Conservation (phyloP, 2,329 filamentous ascomycete species). For the Cordyceps militaris region DNA sequence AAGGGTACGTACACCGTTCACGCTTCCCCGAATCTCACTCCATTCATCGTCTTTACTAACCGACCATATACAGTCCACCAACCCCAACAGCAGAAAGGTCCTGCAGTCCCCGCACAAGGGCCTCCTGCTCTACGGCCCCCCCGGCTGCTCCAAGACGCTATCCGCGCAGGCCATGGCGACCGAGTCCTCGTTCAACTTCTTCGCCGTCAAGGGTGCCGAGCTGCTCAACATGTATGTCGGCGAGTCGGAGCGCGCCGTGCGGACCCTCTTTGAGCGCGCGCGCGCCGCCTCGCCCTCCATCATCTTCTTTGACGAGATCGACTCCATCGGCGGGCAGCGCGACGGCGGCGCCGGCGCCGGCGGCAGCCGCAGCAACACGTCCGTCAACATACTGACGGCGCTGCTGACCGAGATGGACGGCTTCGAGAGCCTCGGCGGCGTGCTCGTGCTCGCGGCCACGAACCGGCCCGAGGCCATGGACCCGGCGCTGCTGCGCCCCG, state of each 20-base stretch:
- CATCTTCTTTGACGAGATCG: slow-evolving; percentile 96
- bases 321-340: slow-evolving; percentile 63
- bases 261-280: slow-evolving; percentile 80
- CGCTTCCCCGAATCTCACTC: background rate
- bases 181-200: slow-evolving; percentile 86
- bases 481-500: slow-evolving; percentile 75
- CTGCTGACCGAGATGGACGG: slow-evolving; percentile 94
- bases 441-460: slow-evolving; percentile 83
- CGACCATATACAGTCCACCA: slow-evolving; percentile 20
- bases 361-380: slow-evolving; percentile 28
- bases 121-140: slow-evolving; percentile 82
- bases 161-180: slow-evolving; percentile 87
- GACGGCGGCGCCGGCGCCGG: slow-evolving; percentile 34
- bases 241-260: slow-evolving; percentile 80
- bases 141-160: slow-evolving; percentile 91
- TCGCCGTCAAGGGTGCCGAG: slow-evolving; percentile 89
- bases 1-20: slow-evolving; percentile 22
- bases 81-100: slow-evolving; percentile 26
- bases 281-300: slow-evolving; percentile 81
- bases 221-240: slow-evolving; percentile 96
- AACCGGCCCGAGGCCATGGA: slow-evolving; percentile 86
- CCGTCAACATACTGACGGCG: slow-evolving; percentile 81
- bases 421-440: slow-evolving; percentile 75
- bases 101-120: slow-evolving; percentile 63
- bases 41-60: slow-evolving; percentile 13